Evolutionary conservation across 208 protist genomes (phyloP).

Genomic region (Crithidia mellificae): DNA sequence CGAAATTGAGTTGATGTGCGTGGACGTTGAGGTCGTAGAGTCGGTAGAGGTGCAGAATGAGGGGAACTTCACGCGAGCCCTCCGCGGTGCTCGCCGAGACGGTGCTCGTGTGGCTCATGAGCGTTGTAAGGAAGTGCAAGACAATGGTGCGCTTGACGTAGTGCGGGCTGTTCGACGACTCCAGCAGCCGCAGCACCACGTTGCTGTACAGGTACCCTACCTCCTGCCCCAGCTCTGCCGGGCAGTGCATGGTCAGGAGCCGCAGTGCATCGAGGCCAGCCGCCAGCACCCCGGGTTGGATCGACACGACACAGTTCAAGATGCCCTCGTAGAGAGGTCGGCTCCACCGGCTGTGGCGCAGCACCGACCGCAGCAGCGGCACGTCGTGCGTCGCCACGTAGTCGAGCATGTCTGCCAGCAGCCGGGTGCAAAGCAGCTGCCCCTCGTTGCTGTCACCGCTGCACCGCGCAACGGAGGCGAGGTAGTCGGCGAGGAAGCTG

Average conservation of each 20-base stretch:
- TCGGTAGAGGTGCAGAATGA: constrained; percentile 73
- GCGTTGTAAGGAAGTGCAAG: constrained; percentile 74
- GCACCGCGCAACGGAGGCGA: constrained; percentile 58
- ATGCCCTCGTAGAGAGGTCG: constrained; percentile 85
- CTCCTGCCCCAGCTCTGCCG: constrained; percentile 62
- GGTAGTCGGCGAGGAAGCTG: constrained; percentile 71
- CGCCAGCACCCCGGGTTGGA: constrained; percentile 82
- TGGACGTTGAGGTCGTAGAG: constrained; percentile 83
- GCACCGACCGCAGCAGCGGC: constrained; percentile 43
- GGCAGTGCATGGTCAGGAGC: constrained; percentile 63
- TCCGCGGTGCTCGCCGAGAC: constrained; percentile 2
- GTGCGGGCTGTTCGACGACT: constrained; percentile 84
- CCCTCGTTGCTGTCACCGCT: constrained; percentile 77
- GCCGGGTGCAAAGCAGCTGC: constrained; percentile 59
- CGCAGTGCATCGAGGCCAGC: constrained; percentile 89
- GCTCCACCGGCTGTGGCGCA: constrained; percentile 44
- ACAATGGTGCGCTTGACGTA: constrained; percentile 90
- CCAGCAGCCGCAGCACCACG: constrained; percentile 90
- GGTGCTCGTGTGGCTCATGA: constrained; percentile 37
- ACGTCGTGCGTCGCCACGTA: constrained; percentile 33
- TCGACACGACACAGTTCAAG: constrained; percentile 87
- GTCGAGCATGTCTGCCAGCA: constrained; percentile 63
- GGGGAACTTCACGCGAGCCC: constrained; percentile 25
- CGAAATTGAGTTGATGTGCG: constrained; percentile 75
- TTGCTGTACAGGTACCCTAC: constrained; percentile 93